phyloP scores from a whole-genome alignment of 169 alveolate genomes.

The Plasmodium coatneyi region DNA sequence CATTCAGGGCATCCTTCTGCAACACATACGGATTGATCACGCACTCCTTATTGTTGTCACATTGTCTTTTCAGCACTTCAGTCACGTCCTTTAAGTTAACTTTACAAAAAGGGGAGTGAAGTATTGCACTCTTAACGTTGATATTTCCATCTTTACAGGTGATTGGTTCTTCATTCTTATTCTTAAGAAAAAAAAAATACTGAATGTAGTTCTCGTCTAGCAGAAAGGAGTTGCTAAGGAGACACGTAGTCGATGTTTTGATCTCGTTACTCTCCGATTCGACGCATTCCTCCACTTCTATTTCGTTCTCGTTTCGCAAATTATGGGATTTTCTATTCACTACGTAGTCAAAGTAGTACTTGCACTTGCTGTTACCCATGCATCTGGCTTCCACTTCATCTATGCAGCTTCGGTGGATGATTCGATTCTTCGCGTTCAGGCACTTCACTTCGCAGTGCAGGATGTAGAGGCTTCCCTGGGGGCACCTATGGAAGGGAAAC shows the following conservation, averaged over 20 bases:
- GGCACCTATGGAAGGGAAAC: neutral
- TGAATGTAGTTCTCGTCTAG: slow-evolving; percentile 12
- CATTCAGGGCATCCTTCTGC: neutral
- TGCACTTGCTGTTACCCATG: slow-evolving; percentile 9
- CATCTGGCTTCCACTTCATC: slow-evolving; percentile 34
- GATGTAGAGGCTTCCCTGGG: slow-evolving; percentile 24
- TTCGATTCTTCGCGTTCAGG: neutral
- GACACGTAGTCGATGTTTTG: slow-evolving; percentile 35
- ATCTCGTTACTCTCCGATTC: slow-evolving; percentile 35
- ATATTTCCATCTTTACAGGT: slow-evolving; percentile 16
- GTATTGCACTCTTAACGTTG: slow-evolving; percentile 10
- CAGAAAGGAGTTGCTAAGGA: neutral
- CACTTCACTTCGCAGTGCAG: slow-evolving; percentile 49
- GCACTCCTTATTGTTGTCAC: slow-evolving; percentile 24
- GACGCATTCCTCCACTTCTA: slow-evolving; percentile 24
- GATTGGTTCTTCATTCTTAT: slow-evolving; percentile 44
- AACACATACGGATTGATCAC: slow-evolving; percentile 15
- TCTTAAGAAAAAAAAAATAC: slow-evolving; percentile 37
- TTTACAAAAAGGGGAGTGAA: slow-evolving; percentile 31
- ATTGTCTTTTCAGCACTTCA: slow-evolving; percentile 4
- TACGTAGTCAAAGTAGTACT: slow-evolving; percentile 22
- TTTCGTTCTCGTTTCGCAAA: slow-evolving; percentile 10
- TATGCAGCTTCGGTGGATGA: slow-evolving; percentile 23
- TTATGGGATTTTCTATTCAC: neutral
- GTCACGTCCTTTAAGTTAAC: slow-evolving; percentile 17